Evolutionary conservation across 2,329 filamentous ascomycete genomes (phyloP).

Genomic region (Metarhizium brunneum): DNA sequence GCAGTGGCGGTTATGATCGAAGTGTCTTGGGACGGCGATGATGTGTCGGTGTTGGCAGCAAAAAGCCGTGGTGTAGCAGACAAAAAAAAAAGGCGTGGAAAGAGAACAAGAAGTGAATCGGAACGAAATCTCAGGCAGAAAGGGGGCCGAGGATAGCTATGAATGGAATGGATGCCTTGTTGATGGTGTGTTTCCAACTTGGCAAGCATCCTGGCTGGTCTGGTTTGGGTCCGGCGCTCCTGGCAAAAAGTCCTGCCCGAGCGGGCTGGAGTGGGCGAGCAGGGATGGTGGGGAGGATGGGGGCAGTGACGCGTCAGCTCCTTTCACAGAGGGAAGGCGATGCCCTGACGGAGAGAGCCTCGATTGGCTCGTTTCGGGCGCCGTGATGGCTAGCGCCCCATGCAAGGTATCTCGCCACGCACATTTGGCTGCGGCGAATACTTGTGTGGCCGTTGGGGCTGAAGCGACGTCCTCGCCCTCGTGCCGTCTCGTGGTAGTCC

Average conservation of each 20-base stretch:
- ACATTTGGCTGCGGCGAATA: background rate
- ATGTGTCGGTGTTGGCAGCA: background rate
- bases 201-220: constrained; percentile 1
- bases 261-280: constrained; percentile 7
- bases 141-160: constrained; percentile 21
- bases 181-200: constrained; percentile 2
- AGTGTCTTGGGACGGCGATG: background rate
- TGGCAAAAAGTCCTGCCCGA: constrained; percentile 1
- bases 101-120: constrained; percentile 7
- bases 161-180: constrained; percentile 23
- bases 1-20: background rate
- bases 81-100: constrained; percentile 2
- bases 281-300: constrained; percentile 10
- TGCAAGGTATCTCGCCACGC: background rate
- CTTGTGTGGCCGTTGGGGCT: constrained; percentile 1
- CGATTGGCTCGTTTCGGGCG: background rate
- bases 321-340: constrained; percentile 2
- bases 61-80: background rate
- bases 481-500: background rate
- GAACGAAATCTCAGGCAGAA: constrained; percentile 17
- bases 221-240: constrained; percentile 7
- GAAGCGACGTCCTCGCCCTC: background rate
- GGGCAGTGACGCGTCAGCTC: constrained; percentile 21
- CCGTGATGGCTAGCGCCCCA: background rate
- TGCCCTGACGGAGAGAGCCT: background rate